phyloP scores from a whole-genome alignment of 441 rosid species.

The Euphorbia corollata region DNA sequence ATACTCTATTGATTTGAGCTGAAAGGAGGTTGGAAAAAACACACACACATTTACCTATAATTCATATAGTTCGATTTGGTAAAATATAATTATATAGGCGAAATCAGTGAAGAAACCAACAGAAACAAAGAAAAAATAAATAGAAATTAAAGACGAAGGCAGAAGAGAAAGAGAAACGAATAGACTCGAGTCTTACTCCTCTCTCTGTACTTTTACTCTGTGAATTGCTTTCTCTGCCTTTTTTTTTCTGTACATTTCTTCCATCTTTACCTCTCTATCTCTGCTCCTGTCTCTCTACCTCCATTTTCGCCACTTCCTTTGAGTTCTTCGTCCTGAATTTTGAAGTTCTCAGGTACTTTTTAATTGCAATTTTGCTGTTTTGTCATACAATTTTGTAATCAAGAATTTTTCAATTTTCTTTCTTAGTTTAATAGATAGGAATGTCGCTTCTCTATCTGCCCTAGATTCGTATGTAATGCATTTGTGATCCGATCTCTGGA shows the following conservation, averaged over 20 bases:
- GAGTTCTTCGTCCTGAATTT: background rate
- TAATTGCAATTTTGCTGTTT: background rate
- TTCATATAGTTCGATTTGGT: no score
- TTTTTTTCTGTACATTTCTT: background rate
- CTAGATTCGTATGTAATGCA: constrained; percentile 22
- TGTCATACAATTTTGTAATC: background rate
- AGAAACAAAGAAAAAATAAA: background rate
- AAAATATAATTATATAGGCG: no score
- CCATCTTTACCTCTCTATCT: constrained; percentile 3
- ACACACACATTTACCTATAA: no score
- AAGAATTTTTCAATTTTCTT: background rate
- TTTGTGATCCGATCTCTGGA: constrained; percentile 6
- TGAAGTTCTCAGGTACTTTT: constrained; percentile 5
- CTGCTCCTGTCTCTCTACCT: constrained; percentile 10
- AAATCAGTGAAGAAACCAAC: background rate
- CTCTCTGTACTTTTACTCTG: constrained; percentile 19
- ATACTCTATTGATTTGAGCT: no score
- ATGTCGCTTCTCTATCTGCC: constrained; percentile 24
- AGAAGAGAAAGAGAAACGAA: constrained; percentile 14
- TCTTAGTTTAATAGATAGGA: background rate
- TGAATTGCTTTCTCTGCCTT: background rate
- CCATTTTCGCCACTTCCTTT: constrained; percentile 10
- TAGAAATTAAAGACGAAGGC: constrained; percentile 1
- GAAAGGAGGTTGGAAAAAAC: no score
- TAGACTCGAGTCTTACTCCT: constrained; percentile 24